Conservation (phyloP, 2,329 filamentous ascomycete species). For the Penicillium occitanis region DNA sequence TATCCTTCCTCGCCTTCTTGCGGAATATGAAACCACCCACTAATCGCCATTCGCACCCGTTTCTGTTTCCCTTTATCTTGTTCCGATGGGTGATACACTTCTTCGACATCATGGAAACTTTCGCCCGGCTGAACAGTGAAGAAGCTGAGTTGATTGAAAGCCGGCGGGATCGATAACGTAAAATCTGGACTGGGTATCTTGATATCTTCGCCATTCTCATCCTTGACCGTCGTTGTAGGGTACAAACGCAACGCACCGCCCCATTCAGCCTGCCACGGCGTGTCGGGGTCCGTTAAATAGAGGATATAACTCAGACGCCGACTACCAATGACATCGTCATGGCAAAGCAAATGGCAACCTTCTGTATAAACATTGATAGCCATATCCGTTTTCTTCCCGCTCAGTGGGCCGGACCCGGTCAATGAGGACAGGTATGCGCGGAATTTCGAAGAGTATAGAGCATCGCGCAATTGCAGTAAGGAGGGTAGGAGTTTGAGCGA, state of each 20-base stretch:
- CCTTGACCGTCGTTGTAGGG: conserved; percentile 65
- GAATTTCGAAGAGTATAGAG: conserved; percentile 87
- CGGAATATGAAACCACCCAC: conserved; percentile 98
- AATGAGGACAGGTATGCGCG: conserved; percentile 84
- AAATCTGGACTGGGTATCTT: conserved; percentile 78
- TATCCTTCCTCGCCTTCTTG: conserved; percentile 92
- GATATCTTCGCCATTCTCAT: conserved; percentile 70
- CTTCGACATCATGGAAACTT: conserved; percentile 98
- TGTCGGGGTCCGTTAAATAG: conserved; percentile 90
- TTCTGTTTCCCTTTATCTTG: conserved; percentile 60
- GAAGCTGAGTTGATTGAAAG: conserved; percentile 97
- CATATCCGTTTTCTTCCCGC: conserved; percentile 96
- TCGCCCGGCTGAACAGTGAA: conserved; percentile 98
- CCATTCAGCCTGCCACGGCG: conserved; percentile 86
- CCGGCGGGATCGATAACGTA: conserved; percentile 81
- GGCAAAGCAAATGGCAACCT: conserved; percentile 90
- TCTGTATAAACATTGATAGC: conserved; percentile 98
- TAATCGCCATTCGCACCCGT: conserved; percentile 89
- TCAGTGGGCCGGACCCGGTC: conserved; percentile 81
- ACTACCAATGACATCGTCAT: conserved; percentile 98
- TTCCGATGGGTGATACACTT: conserved; percentile 75
- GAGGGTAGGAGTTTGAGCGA: conserved; percentile 84
- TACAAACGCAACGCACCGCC: conserved; percentile 88
- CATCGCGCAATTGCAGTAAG: conserved; percentile 87
- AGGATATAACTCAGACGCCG: conserved; percentile 94